Evolutionary conservation across 306 rosid species (phyloP).

Genomic region (Cucumis cinereus): DNA sequence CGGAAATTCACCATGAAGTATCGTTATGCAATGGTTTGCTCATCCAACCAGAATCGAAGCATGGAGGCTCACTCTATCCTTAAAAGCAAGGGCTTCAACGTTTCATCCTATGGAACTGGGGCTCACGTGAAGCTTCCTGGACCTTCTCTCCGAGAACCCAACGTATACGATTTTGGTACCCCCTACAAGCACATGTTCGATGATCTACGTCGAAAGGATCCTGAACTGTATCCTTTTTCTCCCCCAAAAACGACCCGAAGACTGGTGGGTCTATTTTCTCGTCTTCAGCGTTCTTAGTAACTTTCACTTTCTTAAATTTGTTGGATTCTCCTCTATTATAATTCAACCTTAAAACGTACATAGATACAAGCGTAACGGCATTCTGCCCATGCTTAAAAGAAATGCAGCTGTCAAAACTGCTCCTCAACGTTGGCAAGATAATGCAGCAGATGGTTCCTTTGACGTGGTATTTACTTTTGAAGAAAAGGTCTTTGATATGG

Average conservation of each 20-base stretch:
- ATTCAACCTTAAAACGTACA: slow-evolving; percentile 25
- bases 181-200: slow-evolving; percentile 87
- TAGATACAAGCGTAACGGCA: slow-evolving; percentile 82
- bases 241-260: background rate
- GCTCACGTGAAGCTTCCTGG: slow-evolving; percentile 96
- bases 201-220: slow-evolving; percentile 79
- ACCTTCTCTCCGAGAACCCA: slow-evolving; percentile 91
- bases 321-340: background rate
- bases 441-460: slow-evolving; percentile 70
- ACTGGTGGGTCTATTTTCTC: background rate
- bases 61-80: slow-evolving; percentile 90
- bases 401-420: slow-evolving; percentile 59
- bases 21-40: slow-evolving; percentile 87
- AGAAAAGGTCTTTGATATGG: slow-evolving; percentile 93
- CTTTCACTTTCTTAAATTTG: background rate
- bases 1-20: slow-evolving; percentile 25
- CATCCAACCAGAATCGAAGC: slow-evolving; percentile 92
- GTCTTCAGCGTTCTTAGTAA: background rate
- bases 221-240: slow-evolving; percentile 61
- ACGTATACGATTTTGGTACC: slow-evolving; percentile 87
- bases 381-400: slow-evolving; percentile 87
- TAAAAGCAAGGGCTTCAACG: slow-evolving; percentile 76
- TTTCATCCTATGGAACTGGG: slow-evolving; percentile 78
- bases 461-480: slow-evolving; percentile 78
- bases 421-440: slow-evolving; percentile 95